Evolutionary conservation across 2,329 filamentous ascomycete genomes (phyloP), one percentile per base, ranked within the genome.

Genomic region (Colletotrichum abscissum): DNA sequence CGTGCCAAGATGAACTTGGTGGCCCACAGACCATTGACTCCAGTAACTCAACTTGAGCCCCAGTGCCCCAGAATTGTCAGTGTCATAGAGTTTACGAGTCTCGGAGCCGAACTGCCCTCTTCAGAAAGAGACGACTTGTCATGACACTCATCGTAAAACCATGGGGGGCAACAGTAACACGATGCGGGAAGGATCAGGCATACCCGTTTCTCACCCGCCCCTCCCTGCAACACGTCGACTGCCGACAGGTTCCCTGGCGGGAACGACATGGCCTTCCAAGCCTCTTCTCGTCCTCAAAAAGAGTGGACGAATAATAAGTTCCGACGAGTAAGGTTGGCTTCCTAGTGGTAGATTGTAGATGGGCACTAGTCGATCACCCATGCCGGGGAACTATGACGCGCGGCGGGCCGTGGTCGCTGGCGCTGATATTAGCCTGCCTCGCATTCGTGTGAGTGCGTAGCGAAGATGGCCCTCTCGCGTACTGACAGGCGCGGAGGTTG

Each of bases 21-120:
- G 42, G 42, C 42, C 42, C 42, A n/a, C 33, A 26, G 22, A 16
- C 35, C 57, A 42, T 19, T 19, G 14, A 42, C 14, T 42, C 38
- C 38, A 42, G 38, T 42, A 42, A 42, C 12, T 26, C 22, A 38
- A 26, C 38, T 19, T 42, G 6, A 42, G 6, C 16, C 11, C 33
- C 22, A 42, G 6, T 11, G 22, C 33, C 14, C 35, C 22, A 62
- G 24, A 35, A 49, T 46, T 6, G 16, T 12, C 52, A 55, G 24
- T n/a, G 38, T 46, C 24, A 49, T 46, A 38, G 4, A 24, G 58
- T 62, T 22, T 52, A 52, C 49, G n/a, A 26, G 8, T 22, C 58
- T 69, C 64, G 65, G 64, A 16, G 49, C 69, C 69, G 64, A 69
- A 30, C 57, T 69, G 35, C 64, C 69, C 22, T 26, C 16, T 54